Conservation (phyloP, 2,329 filamentous ascomycete species). For the Pseudogymnoascus sp. region DNA sequence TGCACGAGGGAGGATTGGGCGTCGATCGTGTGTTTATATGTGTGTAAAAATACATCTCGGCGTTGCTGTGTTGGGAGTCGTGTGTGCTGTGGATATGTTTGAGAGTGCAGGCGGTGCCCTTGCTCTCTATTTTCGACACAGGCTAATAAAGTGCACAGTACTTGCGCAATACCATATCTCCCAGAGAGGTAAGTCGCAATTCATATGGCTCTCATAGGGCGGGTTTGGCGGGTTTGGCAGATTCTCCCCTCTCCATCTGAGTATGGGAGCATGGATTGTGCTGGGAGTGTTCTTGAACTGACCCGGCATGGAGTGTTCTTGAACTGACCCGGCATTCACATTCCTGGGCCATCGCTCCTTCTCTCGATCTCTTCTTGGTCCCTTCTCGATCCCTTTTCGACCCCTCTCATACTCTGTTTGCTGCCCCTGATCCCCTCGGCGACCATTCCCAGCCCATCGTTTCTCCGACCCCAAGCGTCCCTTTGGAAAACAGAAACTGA, state of each 20-base stretch:
- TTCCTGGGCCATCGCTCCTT: neutral
- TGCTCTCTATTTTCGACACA: neutral
- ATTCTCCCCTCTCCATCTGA: neutral
- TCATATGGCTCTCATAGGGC: neutral
- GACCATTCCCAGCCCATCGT: neutral
- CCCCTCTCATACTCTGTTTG: neutral
- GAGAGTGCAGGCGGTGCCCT: neutral
- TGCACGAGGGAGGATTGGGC: neutral
- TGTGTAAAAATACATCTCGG: conserved; percentile 5
- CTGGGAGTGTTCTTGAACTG: neutral
- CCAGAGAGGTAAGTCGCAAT: neutral
- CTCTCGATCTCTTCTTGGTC: neutral
- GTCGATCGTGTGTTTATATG: conserved; percentile 6
- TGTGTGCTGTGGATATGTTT: neutral
- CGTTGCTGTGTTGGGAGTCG: neutral
- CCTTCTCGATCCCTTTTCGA: neutral
- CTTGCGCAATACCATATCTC: neutral
- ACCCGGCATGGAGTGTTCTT: too few relatives aligned
- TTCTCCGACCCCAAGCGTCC: neutral
- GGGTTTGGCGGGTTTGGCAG: neutral
- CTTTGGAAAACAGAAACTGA: neutral
- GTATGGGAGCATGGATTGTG: neutral
- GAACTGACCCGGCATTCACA: too few relatives aligned
- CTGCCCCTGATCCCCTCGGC: neutral
- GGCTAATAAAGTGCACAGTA: conserved; percentile 2